phyloP scores from a whole-genome alignment of 1,284 basidiomycete genomes.

The Naganishia sp. region DNA sequence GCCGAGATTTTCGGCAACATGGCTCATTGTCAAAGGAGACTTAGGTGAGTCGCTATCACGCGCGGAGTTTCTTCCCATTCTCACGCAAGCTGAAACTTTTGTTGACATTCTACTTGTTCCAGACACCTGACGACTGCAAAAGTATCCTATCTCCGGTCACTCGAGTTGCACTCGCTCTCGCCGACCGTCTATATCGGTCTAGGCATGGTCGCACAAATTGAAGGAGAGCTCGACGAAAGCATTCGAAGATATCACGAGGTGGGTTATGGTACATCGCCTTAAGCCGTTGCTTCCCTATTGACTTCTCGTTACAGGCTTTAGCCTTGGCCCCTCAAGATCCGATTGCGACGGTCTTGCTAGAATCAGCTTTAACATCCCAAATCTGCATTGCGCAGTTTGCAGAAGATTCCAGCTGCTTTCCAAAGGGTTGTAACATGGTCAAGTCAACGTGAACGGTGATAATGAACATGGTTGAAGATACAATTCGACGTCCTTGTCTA shows the following conservation, averaged over 20 bases:
- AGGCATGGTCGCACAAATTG: slow-evolving; percentile 77
- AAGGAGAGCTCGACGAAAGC: slow-evolving; percentile 70
- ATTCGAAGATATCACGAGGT: slow-evolving; percentile 89
- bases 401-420: too few relatives aligned
- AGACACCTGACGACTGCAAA: slow-evolving; percentile 72
- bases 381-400: slow-evolving; percentile 46
- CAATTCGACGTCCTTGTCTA: too few relatives aligned
- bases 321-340: slow-evolving; percentile 83
- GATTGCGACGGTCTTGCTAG: slow-evolving; percentile 79
- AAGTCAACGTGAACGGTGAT: too few relatives aligned
- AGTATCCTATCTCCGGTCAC: slow-evolving; percentile 68
- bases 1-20: slow-evolving; percentile 84
- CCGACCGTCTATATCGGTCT: slow-evolving; percentile 76
- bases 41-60: slow-evolving; percentile 60
- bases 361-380: slow-evolving; percentile 68
- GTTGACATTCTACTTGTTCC: slow-evolving; percentile 23
- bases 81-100: background rate
- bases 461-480: too few relatives aligned
- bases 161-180: slow-evolving; percentile 77
- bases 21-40: slow-evolving; percentile 78
- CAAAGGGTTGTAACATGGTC: too few relatives aligned
- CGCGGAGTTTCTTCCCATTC: background rate
- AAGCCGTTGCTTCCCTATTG: background rate
- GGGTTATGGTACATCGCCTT: slow-evolving; percentile 35
- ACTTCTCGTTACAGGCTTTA: slow-evolving; percentile 61